phyloP scores from a whole-genome alignment of 306 rosid genomes.

The Nissolia schottii region DNA sequence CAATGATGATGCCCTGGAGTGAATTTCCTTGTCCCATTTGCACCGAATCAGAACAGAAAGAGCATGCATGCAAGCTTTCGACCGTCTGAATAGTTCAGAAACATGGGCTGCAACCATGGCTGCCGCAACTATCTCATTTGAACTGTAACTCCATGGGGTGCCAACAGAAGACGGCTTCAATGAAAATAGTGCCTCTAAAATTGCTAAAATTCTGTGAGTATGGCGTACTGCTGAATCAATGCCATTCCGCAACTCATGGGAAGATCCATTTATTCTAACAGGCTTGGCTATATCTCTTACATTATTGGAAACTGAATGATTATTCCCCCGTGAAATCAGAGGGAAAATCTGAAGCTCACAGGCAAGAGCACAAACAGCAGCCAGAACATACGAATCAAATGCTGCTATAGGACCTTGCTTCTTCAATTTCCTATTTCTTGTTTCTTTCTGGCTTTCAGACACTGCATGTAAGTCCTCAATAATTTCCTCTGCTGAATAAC shows the following conservation, averaged over 20 bases:
- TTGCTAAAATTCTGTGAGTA: constrained; percentile 83
- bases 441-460: constrained; percentile 51
- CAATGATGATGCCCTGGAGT: constrained; percentile 79
- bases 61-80: constrained; percentile 98
- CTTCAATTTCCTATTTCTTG: constrained; percentile 50
- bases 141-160: constrained; percentile 96
- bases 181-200: constrained; percentile 87
- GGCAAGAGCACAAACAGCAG: constrained; percentile 95
- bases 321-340: constrained; percentile 51
- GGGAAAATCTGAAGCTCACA: constrained; percentile 96
- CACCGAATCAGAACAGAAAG: constrained; percentile 84
- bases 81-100: constrained; percentile 85
- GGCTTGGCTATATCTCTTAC: constrained; percentile 45
- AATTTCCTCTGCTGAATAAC: constrained; percentile 43
- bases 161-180: constrained; percentile 95
- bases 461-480: constrained; percentile 44
- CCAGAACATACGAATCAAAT: constrained; percentile 94
- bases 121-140: constrained; percentile 97
- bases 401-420: constrained; percentile 94
- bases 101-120: constrained; percentile 99
- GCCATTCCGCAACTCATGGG: constrained; percentile 55
- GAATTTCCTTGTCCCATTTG: constrained; percentile 88
- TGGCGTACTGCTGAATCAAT: constrained; percentile 77
- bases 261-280: constrained; percentile 52
- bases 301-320: constrained; percentile 43